These are phyloP conservation scores for Filosporella fistucella DNA, from an alignment of 495 filamentous ascomycete species.

Conservation along the genomic window DNA sequence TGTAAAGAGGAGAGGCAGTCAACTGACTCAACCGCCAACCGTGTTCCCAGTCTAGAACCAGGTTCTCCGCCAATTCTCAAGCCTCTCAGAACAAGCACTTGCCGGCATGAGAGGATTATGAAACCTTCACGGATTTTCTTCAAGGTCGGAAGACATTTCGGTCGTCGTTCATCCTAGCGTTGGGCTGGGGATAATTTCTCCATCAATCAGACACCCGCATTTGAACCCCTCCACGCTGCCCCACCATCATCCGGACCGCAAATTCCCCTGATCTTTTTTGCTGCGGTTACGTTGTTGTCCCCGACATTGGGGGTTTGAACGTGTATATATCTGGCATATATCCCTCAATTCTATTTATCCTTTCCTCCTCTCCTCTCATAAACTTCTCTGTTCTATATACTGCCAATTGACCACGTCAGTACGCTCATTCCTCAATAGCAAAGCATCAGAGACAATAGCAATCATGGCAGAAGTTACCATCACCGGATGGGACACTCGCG, in stretches of 20 bases:
- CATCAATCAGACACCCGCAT: background rate
- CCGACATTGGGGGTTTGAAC: too few species aligned
- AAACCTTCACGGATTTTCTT: too few species aligned
- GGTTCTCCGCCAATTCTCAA: too few species aligned
- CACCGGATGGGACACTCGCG: slow-evolving; percentile 71
- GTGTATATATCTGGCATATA: slow-evolving; percentile 1
- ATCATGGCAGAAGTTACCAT: slow-evolving; percentile 66
- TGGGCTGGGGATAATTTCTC: too few species aligned
- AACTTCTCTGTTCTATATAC: background rate
- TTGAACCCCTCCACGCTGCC: background rate
- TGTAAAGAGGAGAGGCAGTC: too few species aligned
- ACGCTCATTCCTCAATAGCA: background rate
- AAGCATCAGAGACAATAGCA: background rate
- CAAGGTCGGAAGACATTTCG: too few species aligned
- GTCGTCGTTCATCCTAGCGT: too few species aligned
- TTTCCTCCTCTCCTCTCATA: background rate
- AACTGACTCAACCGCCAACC: too few species aligned
- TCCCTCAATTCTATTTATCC: background rate
- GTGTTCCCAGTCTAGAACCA: too few species aligned
- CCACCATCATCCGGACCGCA: background rate
- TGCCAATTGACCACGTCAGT: background rate
- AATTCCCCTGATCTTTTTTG: background rate
- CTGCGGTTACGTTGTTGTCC: background rate
- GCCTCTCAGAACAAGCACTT: too few species aligned
- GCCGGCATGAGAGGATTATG: too few species aligned